Base-by-base conservation (phyloP, 228 moss, liverwort and hornwort genomes). In the Sphagnum magellanicum region DNA sequence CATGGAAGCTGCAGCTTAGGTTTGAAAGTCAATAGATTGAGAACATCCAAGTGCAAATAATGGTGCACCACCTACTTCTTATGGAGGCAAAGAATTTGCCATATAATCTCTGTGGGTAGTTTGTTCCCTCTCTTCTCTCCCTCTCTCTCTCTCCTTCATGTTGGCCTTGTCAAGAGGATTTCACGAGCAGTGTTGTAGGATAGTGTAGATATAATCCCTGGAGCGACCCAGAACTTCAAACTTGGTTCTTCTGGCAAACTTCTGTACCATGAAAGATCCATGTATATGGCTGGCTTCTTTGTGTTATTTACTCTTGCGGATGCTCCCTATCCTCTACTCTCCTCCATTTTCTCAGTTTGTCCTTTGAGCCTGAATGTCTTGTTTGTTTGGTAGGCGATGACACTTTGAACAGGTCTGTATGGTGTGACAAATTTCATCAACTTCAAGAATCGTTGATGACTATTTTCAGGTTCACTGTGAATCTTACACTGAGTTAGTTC, bases 1-100 rank as follows among this genome's bases (percentile, higher is more conserved):
- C 50, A 81, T 98, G 77, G 90, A 98, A 82, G 94, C 98, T 17
- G 97, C 90, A 70, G 91, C 89, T 69, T 98, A 88, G 83, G 50
- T 79, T 32, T 32, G 32, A 32, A 32, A 32, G 32, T 32, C 32
- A 32, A 32, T 32, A 32, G 32, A 32, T 32, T 32, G 32, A 32
- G 32, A 32, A 32, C 32, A 32, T 32, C 68, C 66, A 68, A 79
- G 71, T 79, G 78, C 67, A 65, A 74, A 70, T 32, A 16, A 71
- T 73, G 74, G 71, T 74, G 80, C 73, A 77, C 69, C 74, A 79
- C 75, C 74, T 74, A 68, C 76, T 73, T 78, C 75, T 61, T 77
- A 70, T 74, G 74, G 79, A 83, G 77, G 79, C 75, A 76, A 71
- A 73, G 68, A 67, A 75, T 74, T 74, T 78, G 72, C 78, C 69